Evolutionary conservation across 129 eudicot genomes (phyloP).

Genomic region (Dittrichia graveolens): DNA sequence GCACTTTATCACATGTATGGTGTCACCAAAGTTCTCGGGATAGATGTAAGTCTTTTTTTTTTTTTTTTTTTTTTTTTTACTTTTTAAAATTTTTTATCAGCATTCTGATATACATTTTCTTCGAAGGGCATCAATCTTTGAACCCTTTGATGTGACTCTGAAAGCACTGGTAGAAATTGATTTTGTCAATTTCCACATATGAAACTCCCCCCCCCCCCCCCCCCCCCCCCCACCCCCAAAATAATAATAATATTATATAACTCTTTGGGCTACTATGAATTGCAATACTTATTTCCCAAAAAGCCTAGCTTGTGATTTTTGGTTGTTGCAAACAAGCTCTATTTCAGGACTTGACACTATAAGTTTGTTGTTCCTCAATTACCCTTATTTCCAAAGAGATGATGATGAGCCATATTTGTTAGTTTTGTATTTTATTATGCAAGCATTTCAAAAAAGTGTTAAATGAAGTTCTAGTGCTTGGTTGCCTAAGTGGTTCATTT

Average conservation of each 20-base stretch:
- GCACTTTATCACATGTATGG: slow-evolving; percentile 90
- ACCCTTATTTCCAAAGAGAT: not conserved
- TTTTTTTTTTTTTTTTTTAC: not conserved
- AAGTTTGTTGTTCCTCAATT: not conserved
- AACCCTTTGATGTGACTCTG: slow-evolving; percentile 8
- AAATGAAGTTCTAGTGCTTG: not conserved
- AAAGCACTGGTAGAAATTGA: not conserved
- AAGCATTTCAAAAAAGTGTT: not conserved
- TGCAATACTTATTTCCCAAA: not conserved
- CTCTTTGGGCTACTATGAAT: not conserved
- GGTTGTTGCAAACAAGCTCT: not conserved
- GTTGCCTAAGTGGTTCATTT: not conserved
- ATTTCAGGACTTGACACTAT: not conserved
- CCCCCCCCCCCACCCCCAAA: too few species aligned
- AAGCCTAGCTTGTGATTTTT: not conserved
- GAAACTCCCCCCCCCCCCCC: too few species aligned
- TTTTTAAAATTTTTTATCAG: not conserved
- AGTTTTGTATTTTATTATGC: slow-evolving; percentile 2
- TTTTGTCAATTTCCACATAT: not conserved
- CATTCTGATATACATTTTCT: slow-evolving; percentile 1
- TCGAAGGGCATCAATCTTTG: not conserved
- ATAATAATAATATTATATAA: not conserved
- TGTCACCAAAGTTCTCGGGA: slow-evolving; percentile 80
- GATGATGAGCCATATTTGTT: not conserved
- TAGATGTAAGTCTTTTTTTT: slow-evolving; percentile 60